phyloP scores from a whole-genome alignment of 2,329 filamentous ascomycete genomes.

The Cladophialophora bantiana region DNA sequence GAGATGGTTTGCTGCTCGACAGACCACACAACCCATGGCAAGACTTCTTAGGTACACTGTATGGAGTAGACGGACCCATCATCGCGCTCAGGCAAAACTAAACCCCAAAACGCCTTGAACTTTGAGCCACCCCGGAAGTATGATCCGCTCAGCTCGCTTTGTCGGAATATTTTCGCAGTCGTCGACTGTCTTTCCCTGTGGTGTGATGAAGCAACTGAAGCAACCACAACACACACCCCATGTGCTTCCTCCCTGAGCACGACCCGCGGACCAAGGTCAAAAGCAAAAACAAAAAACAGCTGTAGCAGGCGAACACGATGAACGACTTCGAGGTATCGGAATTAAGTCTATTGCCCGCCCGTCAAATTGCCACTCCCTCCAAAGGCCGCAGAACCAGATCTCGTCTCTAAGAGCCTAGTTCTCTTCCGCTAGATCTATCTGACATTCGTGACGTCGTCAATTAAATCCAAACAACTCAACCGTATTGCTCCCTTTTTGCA shows the following conservation, averaged over 20 bases:
- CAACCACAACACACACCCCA: not conserved
- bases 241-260: not conserved
- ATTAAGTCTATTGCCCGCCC: not conserved
- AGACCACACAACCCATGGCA: not conserved
- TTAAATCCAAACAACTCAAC: not conserved
- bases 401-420: not conserved
- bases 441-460: constrained; percentile 4
- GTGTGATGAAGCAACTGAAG: not conserved
- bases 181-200: not conserved
- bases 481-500: not conserved
- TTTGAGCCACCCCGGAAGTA: no score
- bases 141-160: no score
- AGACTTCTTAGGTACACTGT: not conserved
- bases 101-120: not conserved
- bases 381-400: not conserved
- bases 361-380: no score
- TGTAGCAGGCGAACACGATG: no score
- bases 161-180: no score
- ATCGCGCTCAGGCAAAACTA: not conserved
- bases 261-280: not conserved
- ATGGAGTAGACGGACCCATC: not conserved
- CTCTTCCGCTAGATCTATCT: constrained; percentile 6
- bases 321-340: no score
- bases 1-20: not conserved
- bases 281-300: not conserved